Conservation (phyloP, 805 yeast genomes). For the Ogataea wickerhamii region DNA sequence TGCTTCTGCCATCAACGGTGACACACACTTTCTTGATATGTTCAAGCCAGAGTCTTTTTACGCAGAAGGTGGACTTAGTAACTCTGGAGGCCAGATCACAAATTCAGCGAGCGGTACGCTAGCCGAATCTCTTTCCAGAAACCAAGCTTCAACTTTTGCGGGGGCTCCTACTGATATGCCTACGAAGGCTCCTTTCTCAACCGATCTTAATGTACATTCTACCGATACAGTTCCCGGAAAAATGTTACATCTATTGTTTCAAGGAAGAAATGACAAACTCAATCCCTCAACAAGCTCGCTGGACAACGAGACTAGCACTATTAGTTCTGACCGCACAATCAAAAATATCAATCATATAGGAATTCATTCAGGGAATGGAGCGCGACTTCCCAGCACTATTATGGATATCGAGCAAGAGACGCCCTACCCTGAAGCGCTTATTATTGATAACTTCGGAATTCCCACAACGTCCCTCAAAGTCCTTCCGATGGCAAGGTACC, state of each 20-base stretch:
- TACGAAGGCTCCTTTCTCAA: constrained; percentile 25
- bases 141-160: not conserved
- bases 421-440: constrained; percentile 43
- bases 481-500: constrained; percentile 66
- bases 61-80: constrained; percentile 5
- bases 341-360: constrained; percentile 29
- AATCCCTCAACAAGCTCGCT: not conserved
- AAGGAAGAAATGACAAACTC: constrained; percentile 33
- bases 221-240: constrained; percentile 37
- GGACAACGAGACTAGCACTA: not conserved
- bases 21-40: constrained; percentile 54
- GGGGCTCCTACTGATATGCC: constrained; percentile 38
- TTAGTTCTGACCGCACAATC: constrained; percentile 2
- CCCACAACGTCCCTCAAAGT: constrained; percentile 63
- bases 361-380: constrained; percentile 31
- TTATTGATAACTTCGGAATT: constrained; percentile 37
- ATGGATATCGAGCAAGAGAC: constrained; percentile 46
- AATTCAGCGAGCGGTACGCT: not conserved
- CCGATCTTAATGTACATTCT: constrained; percentile 5
- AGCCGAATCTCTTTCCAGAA: not conserved
- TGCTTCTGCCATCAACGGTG: constrained; percentile 67
- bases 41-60: constrained; percentile 33
- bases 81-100: not conserved
- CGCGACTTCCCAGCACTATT: constrained; percentile 51
- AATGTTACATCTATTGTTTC: constrained; percentile 51